Evolutionary conservation across 1,284 basidiomycete genomes (phyloP).

Genomic region (Omphalotus olearius): DNA sequence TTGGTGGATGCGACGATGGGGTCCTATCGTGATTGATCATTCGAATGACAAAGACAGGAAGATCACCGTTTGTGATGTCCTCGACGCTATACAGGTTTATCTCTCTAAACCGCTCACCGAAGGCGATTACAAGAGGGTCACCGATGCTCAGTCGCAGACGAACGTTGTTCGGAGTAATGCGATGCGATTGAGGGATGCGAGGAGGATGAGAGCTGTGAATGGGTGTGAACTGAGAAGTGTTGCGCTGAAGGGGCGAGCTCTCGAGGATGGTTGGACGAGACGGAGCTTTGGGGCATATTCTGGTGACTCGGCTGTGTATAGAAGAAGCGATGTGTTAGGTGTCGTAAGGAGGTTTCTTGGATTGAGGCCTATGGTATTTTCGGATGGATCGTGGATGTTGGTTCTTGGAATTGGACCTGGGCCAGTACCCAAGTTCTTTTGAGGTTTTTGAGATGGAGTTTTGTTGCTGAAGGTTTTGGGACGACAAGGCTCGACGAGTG

Average conservation of each 20-base stretch:
- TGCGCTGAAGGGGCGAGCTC: slow-evolving; percentile 20
- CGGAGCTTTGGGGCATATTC: not conserved
- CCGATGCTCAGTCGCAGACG: slow-evolving; percentile 4
- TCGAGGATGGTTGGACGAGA: slow-evolving; percentile 4
- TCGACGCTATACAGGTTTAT: slow-evolving; percentile 30
- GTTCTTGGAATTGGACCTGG: slow-evolving; percentile 32
- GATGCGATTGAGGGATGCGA: slow-evolving; percentile 20
- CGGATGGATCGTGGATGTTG: slow-evolving; percentile 31
- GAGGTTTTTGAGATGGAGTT: not conserved
- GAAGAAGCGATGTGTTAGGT: slow-evolving; percentile 32
- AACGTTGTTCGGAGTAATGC: slow-evolving; percentile 17
- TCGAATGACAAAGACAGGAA: not conserved
- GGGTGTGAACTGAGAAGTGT: slow-evolving; percentile 24
- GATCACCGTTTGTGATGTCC: slow-evolving; percentile 25
- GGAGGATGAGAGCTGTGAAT: slow-evolving; percentile 21
- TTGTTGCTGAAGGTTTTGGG: too few relatives aligned
- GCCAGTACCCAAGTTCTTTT: slow-evolving; percentile 24
- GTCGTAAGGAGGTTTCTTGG: slow-evolving; percentile 33
- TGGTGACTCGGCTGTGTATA: slow-evolving; percentile 1
- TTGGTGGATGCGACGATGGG: slow-evolving; percentile 31
- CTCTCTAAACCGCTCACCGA: slow-evolving; percentile 25
- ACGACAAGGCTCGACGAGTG: too few relatives aligned
- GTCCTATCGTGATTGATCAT: slow-evolving; percentile 28
- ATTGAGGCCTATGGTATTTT: slow-evolving; percentile 28
- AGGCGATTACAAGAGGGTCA: slow-evolving; percentile 22